Evolutionary conservation across 163 green algal genomes (phyloP).

Genomic region (Chlamydomonas reinhardtii): DNA sequence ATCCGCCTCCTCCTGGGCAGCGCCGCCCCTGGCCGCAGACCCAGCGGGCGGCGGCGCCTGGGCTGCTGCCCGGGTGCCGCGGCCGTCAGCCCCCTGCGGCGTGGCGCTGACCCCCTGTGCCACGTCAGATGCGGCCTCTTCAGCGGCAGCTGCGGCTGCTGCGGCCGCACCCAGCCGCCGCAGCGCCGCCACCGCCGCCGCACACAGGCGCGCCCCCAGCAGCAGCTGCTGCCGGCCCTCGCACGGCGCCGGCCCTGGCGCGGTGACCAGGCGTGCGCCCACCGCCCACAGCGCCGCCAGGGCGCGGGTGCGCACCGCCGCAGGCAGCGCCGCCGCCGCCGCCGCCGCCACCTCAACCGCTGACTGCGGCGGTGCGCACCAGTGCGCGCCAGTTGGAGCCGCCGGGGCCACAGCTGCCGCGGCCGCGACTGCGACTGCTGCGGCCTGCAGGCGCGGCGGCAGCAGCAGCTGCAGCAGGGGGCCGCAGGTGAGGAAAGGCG

Average conservation of each 20-base stretch:
- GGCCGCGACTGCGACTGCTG: not conserved
- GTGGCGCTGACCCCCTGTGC: too few relatives aligned
- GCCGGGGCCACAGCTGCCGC: not conserved
- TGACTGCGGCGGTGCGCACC: not conserved
- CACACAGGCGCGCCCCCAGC: not conserved
- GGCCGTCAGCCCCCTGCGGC: too few relatives aligned
- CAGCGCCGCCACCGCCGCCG: not conserved
- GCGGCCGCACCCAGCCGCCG: not conserved
- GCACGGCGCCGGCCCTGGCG: too few relatives aligned
- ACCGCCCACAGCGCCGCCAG: conserved; percentile 17
- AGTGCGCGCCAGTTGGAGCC: too few relatives aligned
- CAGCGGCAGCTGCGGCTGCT: not conserved
- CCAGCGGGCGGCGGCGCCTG: too few relatives aligned
- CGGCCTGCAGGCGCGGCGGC: not conserved
- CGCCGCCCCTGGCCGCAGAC: not conserved
- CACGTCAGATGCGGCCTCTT: too few relatives aligned
- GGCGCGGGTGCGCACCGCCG: not conserved
- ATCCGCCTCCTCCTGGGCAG: not conserved
- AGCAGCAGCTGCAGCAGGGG: conserved; percentile 32
- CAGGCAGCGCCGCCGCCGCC: conserved; percentile 1
- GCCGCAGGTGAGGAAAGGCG: conserved; percentile 4
- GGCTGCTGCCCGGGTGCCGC: too few relatives aligned
- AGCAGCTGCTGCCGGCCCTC: too few relatives aligned
- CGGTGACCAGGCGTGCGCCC: not conserved
- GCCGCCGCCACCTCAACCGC: not conserved